Evolutionary conservation across 257 asterid genomes (phyloP).

Genomic region (Verbena officinalis): DNA sequence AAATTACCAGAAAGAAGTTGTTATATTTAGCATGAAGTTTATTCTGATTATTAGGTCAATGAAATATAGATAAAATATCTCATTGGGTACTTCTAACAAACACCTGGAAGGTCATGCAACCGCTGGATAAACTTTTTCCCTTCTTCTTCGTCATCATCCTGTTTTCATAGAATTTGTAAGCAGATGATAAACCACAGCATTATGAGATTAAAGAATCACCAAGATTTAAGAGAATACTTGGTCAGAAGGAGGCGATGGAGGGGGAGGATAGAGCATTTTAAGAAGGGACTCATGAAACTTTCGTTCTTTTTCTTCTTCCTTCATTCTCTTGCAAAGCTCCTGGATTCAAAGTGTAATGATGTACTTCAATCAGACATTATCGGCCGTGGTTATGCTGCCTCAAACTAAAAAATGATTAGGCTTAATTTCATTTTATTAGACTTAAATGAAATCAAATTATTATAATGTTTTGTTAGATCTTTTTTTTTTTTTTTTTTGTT

Average conservation of each 20-base stretch:
- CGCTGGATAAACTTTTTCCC: constrained; percentile 26
- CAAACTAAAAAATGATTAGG: no score
- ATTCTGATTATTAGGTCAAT: background rate
- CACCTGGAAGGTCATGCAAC: constrained; percentile 49
- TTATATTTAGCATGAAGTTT: no score
- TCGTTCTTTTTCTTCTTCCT: constrained; percentile 51
- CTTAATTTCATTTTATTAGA: no score
- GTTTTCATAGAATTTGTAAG: background rate
- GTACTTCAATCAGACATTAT: no score
- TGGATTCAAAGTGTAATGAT: no score
- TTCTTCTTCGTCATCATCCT: constrained; percentile 38
- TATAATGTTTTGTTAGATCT: no score
- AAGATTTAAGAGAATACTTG: constrained; percentile 26
- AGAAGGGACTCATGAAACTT: constrained; percentile 68
- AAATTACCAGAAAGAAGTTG: background rate
- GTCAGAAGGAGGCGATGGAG: constrained; percentile 42
- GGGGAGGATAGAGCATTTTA: constrained; percentile 72
- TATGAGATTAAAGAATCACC: background rate
- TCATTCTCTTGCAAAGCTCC: constrained; percentile 33
- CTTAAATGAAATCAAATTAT: no score
- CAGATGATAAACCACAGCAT: background rate
- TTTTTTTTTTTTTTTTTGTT: no score
- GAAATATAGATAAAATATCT: background rate
- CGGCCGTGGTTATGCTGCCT: no score
- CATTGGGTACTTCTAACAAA: constrained; percentile 19